A percentile compares a stretch with the other conserved stretches of the same genome.
These are phyloP conservation scores for Nepenthes mirabilis DNA, from an alignment of 148 eudicot species.

Conservation along the genomic window DNA sequence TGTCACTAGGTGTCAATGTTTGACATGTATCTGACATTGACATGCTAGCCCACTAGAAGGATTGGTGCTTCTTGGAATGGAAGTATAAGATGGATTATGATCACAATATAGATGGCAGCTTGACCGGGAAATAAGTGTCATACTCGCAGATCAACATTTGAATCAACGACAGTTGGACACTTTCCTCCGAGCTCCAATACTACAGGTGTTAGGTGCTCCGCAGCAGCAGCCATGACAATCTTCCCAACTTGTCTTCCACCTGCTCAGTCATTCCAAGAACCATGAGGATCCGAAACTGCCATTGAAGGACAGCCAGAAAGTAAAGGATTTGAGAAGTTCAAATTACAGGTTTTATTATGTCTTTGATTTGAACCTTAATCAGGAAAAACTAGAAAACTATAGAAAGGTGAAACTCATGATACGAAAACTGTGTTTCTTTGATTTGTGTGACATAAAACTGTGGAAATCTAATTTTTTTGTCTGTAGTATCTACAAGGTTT, in stretches of 20 bases:
- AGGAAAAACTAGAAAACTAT: too few species aligned
- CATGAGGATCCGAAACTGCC: too few species aligned
- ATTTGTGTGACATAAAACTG: too few species aligned
- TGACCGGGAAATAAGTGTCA: neutral
- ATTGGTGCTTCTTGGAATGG: neutral
- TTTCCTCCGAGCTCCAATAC: slow-evolving; percentile 67
- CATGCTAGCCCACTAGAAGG: too few species aligned
- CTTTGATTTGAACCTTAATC: too few species aligned
- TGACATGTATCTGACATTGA: too few species aligned
- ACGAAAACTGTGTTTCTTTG: too few species aligned
- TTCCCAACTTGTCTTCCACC: slow-evolving; percentile 57
- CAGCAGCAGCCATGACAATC: slow-evolving; percentile 69
- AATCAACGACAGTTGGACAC: slow-evolving; percentile 53
- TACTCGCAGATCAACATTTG: slow-evolving; percentile 40
- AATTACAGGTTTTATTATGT: too few species aligned
- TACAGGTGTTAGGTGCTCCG: slow-evolving; percentile 62
- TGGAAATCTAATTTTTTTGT: too few species aligned
- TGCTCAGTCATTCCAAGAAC: slow-evolving; percentile 2
- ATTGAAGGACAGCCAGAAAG: neutral
- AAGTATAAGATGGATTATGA: neutral
- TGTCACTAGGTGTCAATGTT: too few species aligned
- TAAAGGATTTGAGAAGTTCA: neutral
- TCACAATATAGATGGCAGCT: neutral
- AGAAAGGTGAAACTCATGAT: too few species aligned
- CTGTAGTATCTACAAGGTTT: too few species aligned